A percentile compares a stretch with the other conserved stretches of the same genome.
These are phyloP conservation scores for Apiotrichum porosum DNA, from an alignment of 1,284 basidiomycete species.

Conservation along the genomic window DNA sequence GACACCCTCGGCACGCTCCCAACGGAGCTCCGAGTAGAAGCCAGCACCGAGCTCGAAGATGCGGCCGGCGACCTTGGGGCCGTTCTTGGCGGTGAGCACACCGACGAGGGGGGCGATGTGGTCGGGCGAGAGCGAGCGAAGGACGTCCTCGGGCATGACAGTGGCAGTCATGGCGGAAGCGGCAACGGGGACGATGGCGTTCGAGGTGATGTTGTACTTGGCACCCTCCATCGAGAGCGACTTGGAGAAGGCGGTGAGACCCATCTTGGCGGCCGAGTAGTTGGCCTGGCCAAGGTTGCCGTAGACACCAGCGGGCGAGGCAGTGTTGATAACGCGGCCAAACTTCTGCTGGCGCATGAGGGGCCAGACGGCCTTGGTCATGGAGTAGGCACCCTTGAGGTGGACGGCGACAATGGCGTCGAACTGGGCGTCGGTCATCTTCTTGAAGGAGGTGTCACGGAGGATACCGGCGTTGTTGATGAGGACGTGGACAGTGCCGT, in stretches of 20 bases:
- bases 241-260: slow-evolving; percentile 81
- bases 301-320: slow-evolving; percentile 58
- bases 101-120: slow-evolving; percentile 90
- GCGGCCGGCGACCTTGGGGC: slow-evolving; percentile 76
- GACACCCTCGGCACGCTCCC: slow-evolving; percentile 80
- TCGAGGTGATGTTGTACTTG: slow-evolving; percentile 87
- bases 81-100: slow-evolving; percentile 51
- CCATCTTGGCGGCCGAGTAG: slow-evolving; percentile 62
- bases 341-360: slow-evolving; percentile 92
- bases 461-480: slow-evolving; percentile 98
- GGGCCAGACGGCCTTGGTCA: slow-evolving; percentile 95
- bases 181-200: slow-evolving; percentile 85
- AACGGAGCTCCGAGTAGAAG: slow-evolving; percentile 85
- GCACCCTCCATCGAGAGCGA: slow-evolving; percentile 85
- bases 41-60: slow-evolving; percentile 94
- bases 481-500: slow-evolving; percentile 74
- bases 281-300: slow-evolving; percentile 98
- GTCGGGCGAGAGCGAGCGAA: slow-evolving; percentile 87
- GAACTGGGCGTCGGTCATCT: slow-evolving; percentile 82
- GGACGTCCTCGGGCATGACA: slow-evolving; percentile 94
- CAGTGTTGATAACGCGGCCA: slow-evolving; percentile 86
- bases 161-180: slow-evolving; percentile 93
- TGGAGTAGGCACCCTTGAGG: slow-evolving; percentile 90
- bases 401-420: slow-evolving; percentile 85
- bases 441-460: slow-evolving; percentile 72